Evolutionary conservation across 1,284 basidiomycete species (phyloP), one percentile per base, ranked within the genome.

Genomic region (Apiotrichum porosum): DNA sequence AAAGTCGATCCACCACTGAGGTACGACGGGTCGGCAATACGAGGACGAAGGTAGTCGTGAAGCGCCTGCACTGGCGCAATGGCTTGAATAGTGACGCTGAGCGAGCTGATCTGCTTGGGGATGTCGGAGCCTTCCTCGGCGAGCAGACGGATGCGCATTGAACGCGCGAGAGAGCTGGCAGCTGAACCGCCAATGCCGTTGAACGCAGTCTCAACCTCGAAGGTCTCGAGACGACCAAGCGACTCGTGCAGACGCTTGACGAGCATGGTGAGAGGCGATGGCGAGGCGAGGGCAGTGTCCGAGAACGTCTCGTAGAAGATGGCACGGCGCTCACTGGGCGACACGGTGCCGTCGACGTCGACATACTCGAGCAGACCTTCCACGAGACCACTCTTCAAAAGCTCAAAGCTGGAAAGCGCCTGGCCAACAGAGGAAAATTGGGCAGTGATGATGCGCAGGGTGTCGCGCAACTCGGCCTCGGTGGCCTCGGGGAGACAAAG

Each of bases 51-150:
- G 68, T 95, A 97, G 69, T 94, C 91, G 62, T 94, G 89, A 26
- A 97, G 79, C 0, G 91, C 89, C 70, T 93, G 89, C 78, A 97
- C 90, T 0, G 91, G 94, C 0, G 93, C 92, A 51, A 97, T 94
- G 3, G 91, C 92, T 65, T 95, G 92, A 52, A 97, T 94, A 4
- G 91, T 95, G 30, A 95, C 88, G 38, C 90, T 87, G 58, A 97
- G 86, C 56, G 89, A 89, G 58, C 86, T 84, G 49, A 90, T 79
- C 62, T 81, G 85, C 46, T 85, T 83, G 8, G 92, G 90, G 22
- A 93, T 79, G 57, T 92, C 88, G 0, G 87, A 82, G 36, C 87
- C 87, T 46, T 93, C 88, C 15, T 84, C 84, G 1, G 90, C 88
- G 26, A 88, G 79, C n/a, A 97, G 76, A 26, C 88, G 84, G 19